These are phyloP conservation scores for Tylopilus felleus DNA, from an alignment of 768 basidiomycete genomes.

Conservation along the genomic window DNA sequence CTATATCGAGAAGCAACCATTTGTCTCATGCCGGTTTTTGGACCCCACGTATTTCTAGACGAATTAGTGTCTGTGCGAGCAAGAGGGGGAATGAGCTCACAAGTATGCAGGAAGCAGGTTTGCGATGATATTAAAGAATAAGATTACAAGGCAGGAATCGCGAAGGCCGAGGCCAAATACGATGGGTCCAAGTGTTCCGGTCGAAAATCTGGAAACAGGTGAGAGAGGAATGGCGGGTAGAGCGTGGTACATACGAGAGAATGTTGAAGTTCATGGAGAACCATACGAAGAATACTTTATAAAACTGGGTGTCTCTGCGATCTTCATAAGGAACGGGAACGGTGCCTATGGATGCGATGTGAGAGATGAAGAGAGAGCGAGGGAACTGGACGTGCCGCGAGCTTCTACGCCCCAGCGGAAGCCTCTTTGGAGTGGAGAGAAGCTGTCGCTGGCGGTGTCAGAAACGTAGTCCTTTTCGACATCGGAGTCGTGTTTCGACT, in stretches of 20 bases:
- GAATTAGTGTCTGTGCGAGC: background rate
- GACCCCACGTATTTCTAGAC: conserved; percentile 64
- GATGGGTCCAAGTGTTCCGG: conserved; percentile 64
- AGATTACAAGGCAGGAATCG: conserved; percentile 60
- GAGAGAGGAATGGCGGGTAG: background rate
- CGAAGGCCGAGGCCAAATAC: conserved; percentile 59
- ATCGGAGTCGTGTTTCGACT: conserved; percentile 23
- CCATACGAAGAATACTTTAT: conserved; percentile 71
- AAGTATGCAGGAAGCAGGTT: conserved; percentile 58
- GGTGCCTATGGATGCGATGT: conserved; percentile 37
- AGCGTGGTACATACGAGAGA: conserved; percentile 38
- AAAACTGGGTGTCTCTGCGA: conserved; percentile 54
- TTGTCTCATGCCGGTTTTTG: conserved; percentile 74
- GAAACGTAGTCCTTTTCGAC: conserved; percentile 30
- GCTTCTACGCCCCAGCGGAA: conserved; percentile 35
- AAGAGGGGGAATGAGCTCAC: conserved; percentile 32
- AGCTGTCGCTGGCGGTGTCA: background rate
- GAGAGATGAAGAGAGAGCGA: background rate
- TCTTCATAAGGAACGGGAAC: conserved; percentile 48
- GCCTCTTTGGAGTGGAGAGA: conserved; percentile 7
- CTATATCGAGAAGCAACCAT: conserved; percentile 72
- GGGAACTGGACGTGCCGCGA: conserved; percentile 16
- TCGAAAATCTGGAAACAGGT: conserved; percentile 49
- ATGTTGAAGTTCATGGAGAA: conserved; percentile 70
- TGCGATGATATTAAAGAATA: conserved; percentile 66